phyloP scores from a whole-genome alignment of 352 stramenopile species.

The Pythium dissimile region DNA sequence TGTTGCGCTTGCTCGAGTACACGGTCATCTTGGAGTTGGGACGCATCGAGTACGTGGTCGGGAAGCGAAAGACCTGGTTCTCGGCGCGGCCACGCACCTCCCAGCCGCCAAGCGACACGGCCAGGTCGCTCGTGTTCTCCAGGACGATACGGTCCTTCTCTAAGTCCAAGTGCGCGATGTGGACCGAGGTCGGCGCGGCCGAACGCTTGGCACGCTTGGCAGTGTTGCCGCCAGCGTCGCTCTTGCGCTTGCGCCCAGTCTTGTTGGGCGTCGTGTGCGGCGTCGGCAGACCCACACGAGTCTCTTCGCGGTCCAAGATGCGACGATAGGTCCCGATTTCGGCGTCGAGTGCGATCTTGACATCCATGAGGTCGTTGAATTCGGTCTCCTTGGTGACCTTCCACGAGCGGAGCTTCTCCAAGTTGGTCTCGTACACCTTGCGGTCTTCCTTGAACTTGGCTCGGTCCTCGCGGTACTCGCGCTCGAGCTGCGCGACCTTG shows the following conservation, averaged over 20 bases:
- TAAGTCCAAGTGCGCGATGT: constrained; percentile 64
- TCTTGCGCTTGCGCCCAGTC: constrained; percentile 65
- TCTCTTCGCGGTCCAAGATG: constrained; percentile 81
- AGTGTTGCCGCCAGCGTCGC: constrained; percentile 23
- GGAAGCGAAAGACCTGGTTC: constrained; percentile 70
- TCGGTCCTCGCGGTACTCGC: constrained; percentile 72
- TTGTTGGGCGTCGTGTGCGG: constrained; percentile 37
- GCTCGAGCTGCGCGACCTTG: constrained; percentile 76
- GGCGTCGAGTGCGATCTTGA: constrained; percentile 74
- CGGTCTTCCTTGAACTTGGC: constrained; percentile 77
- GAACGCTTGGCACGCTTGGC: constrained; percentile 51
- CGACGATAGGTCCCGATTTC: constrained; percentile 81
- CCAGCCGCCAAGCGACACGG: constrained; percentile 61
- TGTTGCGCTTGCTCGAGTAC: constrained; percentile 77
- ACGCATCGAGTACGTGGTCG: constrained; percentile 60
- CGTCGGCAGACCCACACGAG: constrained; percentile 55
- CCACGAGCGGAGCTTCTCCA: constrained; percentile 64
- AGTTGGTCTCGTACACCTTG: constrained; percentile 64
- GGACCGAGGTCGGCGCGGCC: constrained; percentile 33
- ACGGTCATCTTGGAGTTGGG: constrained; percentile 70
- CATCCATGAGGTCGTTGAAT: constrained; percentile 87
- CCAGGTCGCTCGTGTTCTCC: constrained; percentile 62
- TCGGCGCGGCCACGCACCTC: constrained; percentile 56
- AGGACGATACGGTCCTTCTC: constrained; percentile 75
- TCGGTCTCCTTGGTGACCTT: constrained; percentile 74